phyloP scores from a whole-genome alignment of 371 early-diverging fungal species.

The Polyrhizophydium stewartii region DNA sequence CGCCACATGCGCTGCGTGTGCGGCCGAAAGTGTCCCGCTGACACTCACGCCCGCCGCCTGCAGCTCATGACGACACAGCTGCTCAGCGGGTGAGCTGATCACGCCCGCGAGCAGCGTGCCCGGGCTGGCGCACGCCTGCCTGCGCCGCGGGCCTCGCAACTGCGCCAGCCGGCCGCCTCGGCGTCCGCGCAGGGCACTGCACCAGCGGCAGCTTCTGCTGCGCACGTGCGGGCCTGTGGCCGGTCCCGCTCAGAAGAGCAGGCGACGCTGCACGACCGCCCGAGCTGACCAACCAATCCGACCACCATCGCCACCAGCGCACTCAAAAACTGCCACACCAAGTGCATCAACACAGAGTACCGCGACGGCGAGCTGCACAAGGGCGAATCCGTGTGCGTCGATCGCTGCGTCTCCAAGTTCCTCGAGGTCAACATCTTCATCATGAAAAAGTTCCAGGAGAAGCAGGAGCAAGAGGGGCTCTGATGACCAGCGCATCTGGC shows the following conservation, averaged over 20 bases:
- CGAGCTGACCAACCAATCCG: neutral
- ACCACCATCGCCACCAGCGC: neutral
- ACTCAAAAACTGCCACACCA: slow-evolving; percentile 73
- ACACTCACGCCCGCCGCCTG: neutral
- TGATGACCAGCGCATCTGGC: too few relatives aligned
- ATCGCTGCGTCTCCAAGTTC: slow-evolving; percentile 59
- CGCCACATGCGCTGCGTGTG: neutral
- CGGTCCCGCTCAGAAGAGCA: too few relatives aligned
- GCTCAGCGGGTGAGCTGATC: neutral
- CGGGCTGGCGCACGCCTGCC: too few relatives aligned
- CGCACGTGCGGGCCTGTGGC: too few relatives aligned
- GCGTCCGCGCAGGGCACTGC: too few relatives aligned
- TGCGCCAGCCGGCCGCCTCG: too few relatives aligned
- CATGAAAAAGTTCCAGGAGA: slow-evolving; percentile 1
- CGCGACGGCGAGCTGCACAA: slow-evolving; percentile 86
- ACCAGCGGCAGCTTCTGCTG: too few relatives aligned
- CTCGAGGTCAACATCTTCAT: slow-evolving; percentile 1
- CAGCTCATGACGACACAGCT: slow-evolving; percentile 1
- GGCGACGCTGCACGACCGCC: too few relatives aligned
- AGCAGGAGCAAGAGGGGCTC: neutral
- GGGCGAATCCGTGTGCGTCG: slow-evolving; percentile 93
- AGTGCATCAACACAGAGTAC: slow-evolving; percentile 84
- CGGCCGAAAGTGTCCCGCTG: neutral
- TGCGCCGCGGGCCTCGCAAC: too few relatives aligned
- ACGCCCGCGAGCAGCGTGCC: too few relatives aligned